A percentile compares a stretch with the other conserved stretches of the same genome.
Conservation (phyloP, 208 protist genomes). For the Wallacemonas collosoma region DNA sequence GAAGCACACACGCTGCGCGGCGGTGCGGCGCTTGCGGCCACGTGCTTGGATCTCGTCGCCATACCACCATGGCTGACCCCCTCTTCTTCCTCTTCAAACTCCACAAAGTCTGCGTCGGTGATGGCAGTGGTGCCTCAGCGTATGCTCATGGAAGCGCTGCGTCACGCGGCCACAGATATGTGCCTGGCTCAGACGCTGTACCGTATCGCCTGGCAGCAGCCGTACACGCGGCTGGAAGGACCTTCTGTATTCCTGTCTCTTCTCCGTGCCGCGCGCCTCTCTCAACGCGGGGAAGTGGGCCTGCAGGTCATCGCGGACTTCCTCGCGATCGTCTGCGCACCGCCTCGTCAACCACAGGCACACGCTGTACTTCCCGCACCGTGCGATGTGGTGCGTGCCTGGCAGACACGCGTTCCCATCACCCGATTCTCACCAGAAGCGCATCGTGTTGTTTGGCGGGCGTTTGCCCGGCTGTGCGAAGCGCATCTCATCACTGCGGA, state of each 20-base stretch:
- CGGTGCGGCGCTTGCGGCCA: slow-evolving; percentile 16
- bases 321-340: slow-evolving; percentile 16
- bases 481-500: slow-evolving; percentile 33
- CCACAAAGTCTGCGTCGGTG: too few species aligned
- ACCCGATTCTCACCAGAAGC: slow-evolving; percentile 45
- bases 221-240: slow-evolving; percentile 55
- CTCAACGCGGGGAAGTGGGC: slow-evolving; percentile 31
- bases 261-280: slow-evolving; percentile 45
- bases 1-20: slow-evolving; percentile 1
- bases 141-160: slow-evolving; percentile 54
- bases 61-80: neutral
- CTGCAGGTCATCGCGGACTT: slow-evolving; percentile 58
- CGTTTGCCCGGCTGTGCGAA: slow-evolving; percentile 45
- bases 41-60: slow-evolving; percentile 25
- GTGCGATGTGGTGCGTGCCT: neutral
- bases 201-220: slow-evolving; percentile 48
- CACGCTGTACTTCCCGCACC: slow-evolving; percentile 9
- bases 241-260: slow-evolving; percentile 72
- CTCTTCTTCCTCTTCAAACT: too few species aligned
- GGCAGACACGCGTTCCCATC: neutral
- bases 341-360: too few species aligned
- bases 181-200: slow-evolving; percentile 42
- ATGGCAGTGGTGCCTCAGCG: slow-evolving; percentile 38
- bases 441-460: slow-evolving; percentile 46
- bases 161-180: slow-evolving; percentile 43